Base-by-base conservation (phyloP, 306 rosid genomes). In the Glycine soja region DNA sequence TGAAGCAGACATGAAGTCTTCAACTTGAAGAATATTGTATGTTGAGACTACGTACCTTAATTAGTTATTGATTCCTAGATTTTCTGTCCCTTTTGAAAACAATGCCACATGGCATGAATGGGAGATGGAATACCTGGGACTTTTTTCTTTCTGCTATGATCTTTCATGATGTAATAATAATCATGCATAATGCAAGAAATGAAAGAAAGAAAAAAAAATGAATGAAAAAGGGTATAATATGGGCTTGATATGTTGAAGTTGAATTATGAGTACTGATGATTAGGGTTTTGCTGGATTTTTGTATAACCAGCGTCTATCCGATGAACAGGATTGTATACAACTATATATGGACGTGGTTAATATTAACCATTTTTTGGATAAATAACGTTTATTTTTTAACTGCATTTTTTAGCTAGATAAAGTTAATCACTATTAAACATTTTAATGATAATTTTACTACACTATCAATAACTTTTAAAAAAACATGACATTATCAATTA, bases 1-100 rank as follows among this genome's bases (percentile, higher is more conserved):
- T 43, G 97, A 90, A 52, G 86, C 78, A 15, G 90, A 89, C 10
- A 46, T 80, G 40, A 75, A 69, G 1, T 77, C 90, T 61, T 62
- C 79, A 32, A 80, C 74, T 70, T 84, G 42, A 82, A 24, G 30
- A 24, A 24, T 24, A 24, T 24, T 40, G 67, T 18, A 24, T 38
- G 18, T 12, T 74, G 19, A 45, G 19, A 57, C 50, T 12, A 64
- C 30, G 30, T 12, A 65, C 11, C 62, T 59, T 67, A 50, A 34
- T 34, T 34, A 38, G 59, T 64, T 53, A 48, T 40, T 69, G 8
- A 38, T 51, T 82, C 46, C 12, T 74, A 38, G 65, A 59, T 9
- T 74, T 43, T 81, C 43, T 57, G 16, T 78, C 83, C 51, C 52
- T 54, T 54, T 57, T 56, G 2, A 68, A 54, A 64, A 76, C 53